These are phyloP conservation scores for Lipomyces sp. DNA, from an alignment of 805 yeast genomes.

Conservation along the genomic window DNA sequence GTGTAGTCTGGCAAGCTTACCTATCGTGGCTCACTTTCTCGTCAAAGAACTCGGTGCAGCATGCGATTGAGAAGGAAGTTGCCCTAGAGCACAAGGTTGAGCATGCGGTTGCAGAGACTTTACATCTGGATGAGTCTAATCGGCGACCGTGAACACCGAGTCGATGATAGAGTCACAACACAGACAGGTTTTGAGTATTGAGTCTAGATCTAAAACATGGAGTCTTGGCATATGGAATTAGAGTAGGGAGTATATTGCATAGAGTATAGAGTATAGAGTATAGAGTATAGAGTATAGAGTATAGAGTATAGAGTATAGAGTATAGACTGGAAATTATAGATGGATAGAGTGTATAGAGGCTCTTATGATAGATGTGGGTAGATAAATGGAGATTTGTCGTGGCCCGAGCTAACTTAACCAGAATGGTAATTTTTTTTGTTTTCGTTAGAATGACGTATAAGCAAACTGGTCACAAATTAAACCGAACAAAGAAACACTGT, in stretches of 20 bases:
- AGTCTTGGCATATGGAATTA: not conserved
- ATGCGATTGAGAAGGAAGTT: slow-evolving; percentile 25
- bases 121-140: slow-evolving; percentile 23
- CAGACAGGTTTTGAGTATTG: not conserved
- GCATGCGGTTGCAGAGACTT: slow-evolving; percentile 11
- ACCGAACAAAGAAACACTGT: no score
- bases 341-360: no score
- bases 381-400: no score
- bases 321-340: not conserved
- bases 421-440: no score
- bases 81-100: slow-evolving; percentile 25
- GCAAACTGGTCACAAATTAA: no score
- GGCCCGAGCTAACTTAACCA: no score
- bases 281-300: not conserved
- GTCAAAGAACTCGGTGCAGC: slow-evolving; percentile 15
- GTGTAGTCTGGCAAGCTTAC: slow-evolving; percentile 35
- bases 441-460: no score
- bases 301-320: not conserved
- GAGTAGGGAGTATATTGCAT: not conserved
- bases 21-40: slow-evolving; percentile 34
- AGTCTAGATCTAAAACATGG: not conserved
- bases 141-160: slow-evolving; percentile 16
- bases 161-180: not conserved
- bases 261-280: not conserved
- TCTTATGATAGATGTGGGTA: no score